Evolutionary conservation across 495 filamentous ascomycete species (phyloP).

Genomic region (Apodospora peruviana): DNA sequence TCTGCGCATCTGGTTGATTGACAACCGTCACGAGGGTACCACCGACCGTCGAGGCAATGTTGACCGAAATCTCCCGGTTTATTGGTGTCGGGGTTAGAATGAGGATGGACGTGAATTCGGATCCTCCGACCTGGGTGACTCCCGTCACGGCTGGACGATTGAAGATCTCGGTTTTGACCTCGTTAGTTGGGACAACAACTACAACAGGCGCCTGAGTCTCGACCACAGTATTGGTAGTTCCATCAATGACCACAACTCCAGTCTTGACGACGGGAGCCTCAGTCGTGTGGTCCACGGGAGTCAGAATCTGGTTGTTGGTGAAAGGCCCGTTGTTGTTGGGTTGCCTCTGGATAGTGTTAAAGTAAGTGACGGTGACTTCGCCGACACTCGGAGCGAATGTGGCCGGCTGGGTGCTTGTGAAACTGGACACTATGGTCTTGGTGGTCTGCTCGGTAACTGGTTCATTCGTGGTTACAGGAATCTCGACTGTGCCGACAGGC

Average conservation of each 20-base stretch:
- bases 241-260: conserved; percentile 9
- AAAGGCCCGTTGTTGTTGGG: background rate
- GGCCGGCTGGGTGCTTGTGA: conserved; percentile 10
- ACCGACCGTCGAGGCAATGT: conserved; percentile 12
- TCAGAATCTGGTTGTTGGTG: background rate
- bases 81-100: conserved; percentile 17
- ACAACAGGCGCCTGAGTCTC: conserved; percentile 15
- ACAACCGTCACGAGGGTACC: conserved; percentile 15
- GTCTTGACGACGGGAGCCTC: conserved; percentile 4
- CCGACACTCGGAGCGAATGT: conserved; percentile 19
- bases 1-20: conserved; percentile 10
- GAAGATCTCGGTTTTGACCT: conserved; percentile 16
- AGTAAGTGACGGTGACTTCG: conserved; percentile 22
- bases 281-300: conserved; percentile 3
- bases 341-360: conserved; percentile 8
- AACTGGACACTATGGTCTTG: background rate
- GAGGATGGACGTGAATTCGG: conserved; percentile 15
- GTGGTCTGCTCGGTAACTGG: background rate
- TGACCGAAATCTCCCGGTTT: background rate
- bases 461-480: background rate
- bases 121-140: conserved; percentile 11
- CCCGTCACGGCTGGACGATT: conserved; percentile 11
- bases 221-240: conserved; percentile 4
- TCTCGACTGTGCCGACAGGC: conserved; percentile 4
- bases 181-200: conserved; percentile 7